Evolutionary conservation across 2,329 filamentous ascomycete genomes (phyloP), one percentile per base, ranked within the genome.

Genomic region (Fusarium azukiicola): DNA sequence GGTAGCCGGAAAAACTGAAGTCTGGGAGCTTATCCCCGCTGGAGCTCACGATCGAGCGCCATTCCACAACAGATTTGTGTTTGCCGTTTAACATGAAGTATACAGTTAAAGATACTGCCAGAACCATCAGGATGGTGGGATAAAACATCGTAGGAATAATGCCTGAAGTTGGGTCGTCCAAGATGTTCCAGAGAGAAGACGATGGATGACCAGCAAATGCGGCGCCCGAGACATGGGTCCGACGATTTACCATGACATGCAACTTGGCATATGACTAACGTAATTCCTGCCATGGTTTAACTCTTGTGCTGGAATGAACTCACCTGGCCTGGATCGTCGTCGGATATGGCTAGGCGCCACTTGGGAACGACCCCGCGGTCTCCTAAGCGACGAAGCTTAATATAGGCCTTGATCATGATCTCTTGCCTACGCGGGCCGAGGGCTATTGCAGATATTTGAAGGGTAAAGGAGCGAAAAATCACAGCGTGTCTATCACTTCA

Each of bases 1-100:
- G 80, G 19, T 82, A 82, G 0, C 80, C 80, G 17, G 75, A 67
- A 66, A 67, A 82, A 27, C 80, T 82, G 13, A 82, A 82, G 46
- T 82, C 80, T 2, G 80, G 80, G 3, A 82, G 21, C 1, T 50
- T n/a, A 38, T 82, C 80, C 1, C 79, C 80, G 3, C 64, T 69
- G 27, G 58, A 12, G 12, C 23, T 80, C 19, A 40, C 52, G 14
- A 81, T 67, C 14, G 32, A 50, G 6, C 42, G 40, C 79, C 79
- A 81, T n/a, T 81, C 75, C 12, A 80, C 63, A 7, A 16, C 21
- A 17, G 44, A 77, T 1, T 38, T 67, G 4, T 38, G 10, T 23
- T 38, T 70, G 19, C 40, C 72, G 4, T 40, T n/a, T 52, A 71
- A n/a, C 1, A 69, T 58, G 21, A 77, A 79, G 8, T 79, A 79